Evolutionary conservation across 1,139 yeast species (phyloP).

Genomic region (Geotrichum armillariae): DNA sequence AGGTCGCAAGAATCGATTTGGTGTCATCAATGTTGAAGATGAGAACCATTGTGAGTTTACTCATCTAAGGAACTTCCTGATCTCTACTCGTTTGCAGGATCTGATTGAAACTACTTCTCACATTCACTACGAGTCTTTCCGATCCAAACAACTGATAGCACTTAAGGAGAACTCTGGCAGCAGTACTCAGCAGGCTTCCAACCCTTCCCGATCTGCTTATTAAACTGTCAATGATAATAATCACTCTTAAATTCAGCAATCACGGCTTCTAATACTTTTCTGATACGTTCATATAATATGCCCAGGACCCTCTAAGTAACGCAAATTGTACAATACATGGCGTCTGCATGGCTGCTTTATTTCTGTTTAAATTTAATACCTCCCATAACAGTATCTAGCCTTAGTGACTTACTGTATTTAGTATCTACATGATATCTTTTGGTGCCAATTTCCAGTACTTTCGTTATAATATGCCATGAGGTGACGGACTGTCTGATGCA

Average conservation of each 20-base stretch:
- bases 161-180: constrained; percentile 76
- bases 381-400: no score
- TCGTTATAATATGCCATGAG: no score
- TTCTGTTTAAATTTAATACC: no score
- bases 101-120: constrained; percentile 89
- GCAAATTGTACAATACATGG: no score
- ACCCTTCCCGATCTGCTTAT: not conserved
- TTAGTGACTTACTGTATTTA: no score
- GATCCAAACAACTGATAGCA: constrained; percentile 91
- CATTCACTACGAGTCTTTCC: constrained; percentile 88
- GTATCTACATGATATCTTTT: no score
- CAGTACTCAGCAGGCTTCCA: not conserved
- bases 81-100: constrained; percentile 94
- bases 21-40: constrained; percentile 82
- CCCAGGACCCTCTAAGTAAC: no score
- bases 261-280: not conserved
- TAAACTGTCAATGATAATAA: not conserved
- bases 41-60: constrained; percentile 94
- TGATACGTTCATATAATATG: no score
- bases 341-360: no score
- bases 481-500: no score
- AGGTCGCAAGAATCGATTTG: constrained; percentile 95
- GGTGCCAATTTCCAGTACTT: no score
- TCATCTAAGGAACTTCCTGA: constrained; percentile 86
- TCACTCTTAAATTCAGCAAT: not conserved